Base-by-base conservation (phyloP, 768 basidiomycete species). In the Trametes cingulata region DNA sequence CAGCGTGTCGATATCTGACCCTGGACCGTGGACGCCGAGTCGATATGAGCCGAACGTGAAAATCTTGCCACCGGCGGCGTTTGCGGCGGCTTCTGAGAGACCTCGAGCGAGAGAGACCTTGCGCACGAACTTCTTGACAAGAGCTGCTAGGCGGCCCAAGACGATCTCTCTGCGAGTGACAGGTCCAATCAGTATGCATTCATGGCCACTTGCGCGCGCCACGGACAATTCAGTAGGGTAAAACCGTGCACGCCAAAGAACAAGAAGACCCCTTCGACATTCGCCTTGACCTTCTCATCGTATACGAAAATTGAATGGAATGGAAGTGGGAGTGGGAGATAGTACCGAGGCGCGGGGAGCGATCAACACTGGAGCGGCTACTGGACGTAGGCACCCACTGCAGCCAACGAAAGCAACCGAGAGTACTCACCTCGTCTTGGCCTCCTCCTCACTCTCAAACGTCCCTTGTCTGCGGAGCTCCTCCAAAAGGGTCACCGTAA, bases 21-120 rank as follows among this genome's bases (percentile, higher is more conserved):
- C 91, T 36, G 96, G 97, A 13, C 93, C 93, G 74, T 98, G 97
- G 20, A 98, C 97, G 60, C 97, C 97, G 49, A 99, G 78, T 68
- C 97, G 90, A 80, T 98, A 98, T 52, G 95, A 98, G 41, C 97
- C 97, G 74, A 96, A 99, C 7, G 97, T 98, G 74, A 94, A 99
- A 72, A 99, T 98, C 80, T 98, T 96, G 64, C 95, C 97, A 52
- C 97, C 97, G 9, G 97, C 93, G 48, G 91, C 87, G 52, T 77
- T 84, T 9, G 96, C 95, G 1, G 93, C 90, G 19, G 88, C 76
- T 64, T 98, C 95, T 29, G 95, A 95, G 46, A 96, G 78, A 7
- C 96, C 96, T 40, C 82, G 84, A 43, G 84, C 76, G 58, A 95
- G 72, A 8, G 91, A 89, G 1, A 95, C 86, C 63, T 84, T 83